Evolutionary conservation across 495 filamentous ascomycete genomes (phyloP), one percentile per base, ranked within the genome.

Genomic region (Lophium mytilinum): DNA sequence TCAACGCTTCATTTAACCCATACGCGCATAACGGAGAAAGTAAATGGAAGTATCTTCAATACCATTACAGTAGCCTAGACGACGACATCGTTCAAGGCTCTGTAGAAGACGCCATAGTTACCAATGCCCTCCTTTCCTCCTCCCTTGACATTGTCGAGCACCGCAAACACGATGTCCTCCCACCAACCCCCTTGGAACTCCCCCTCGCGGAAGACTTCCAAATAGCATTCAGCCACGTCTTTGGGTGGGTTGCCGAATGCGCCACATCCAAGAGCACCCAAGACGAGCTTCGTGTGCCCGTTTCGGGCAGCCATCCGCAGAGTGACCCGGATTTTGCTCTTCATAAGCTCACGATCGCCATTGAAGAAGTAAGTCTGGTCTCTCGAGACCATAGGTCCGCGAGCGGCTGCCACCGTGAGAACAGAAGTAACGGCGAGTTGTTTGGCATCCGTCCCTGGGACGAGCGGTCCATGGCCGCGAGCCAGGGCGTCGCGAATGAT

Each of bases 251-350:
- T 84, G 6, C 53, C 60, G 68, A 84, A 86, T 3, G 74, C 80
- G 1, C 83, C 84, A 55, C 85, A 88, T 1, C 86, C 86, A 68
- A 87, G 71, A 0, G 84, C 84, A 0, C 85, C 84, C 1, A 87
- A 73, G 11, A 87, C 77, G 11, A 87, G 60, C 64, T 72, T 71
- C 12, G 73, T 69, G 62, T 84, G 81, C 9, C 71, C 73, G 19
- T 76, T 72, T 3, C 60, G 53, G 9, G 72, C 82, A 15, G 80
- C 77, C 17, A 84, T 69, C 3, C 82, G 75, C 21, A 87, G 71
- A 21, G 75, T 71, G 40, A 79, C 49, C 24, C 82, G 70, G 69
- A 87, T 84, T 65, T 86, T 87, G 12, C 69, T 66, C 55, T 77
- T 71, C 64, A 77, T 83, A 9, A 75, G 49, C 0, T 79, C 74